Base-by-base conservation (phyloP, 805 yeast species). In the Zygoascus biomembranicola region DNA sequence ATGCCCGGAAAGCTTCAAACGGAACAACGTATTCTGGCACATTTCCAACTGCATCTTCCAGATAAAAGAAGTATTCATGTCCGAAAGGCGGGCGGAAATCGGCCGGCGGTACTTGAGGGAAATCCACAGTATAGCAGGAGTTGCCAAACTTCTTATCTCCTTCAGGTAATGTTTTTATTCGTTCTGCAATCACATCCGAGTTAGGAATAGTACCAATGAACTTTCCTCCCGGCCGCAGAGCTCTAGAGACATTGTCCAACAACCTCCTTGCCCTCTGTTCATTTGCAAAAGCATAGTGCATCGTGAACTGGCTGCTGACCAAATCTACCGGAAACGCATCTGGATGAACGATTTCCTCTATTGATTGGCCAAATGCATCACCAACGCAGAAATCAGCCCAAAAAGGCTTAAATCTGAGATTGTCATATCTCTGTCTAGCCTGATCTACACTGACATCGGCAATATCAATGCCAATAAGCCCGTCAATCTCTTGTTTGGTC, bases 1-100 rank as follows among this genome's bases (percentile, higher is more conserved):
- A 70, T 53, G 84, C 80, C 67, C 96, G 77, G 54, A 94, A 79
- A 1, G 84, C 79, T 63, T 92, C 97, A 69, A 94, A 90, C 1
- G 97, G 98, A 6, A 94, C 97, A 5, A 94, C 95, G 63, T 86
- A 94, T 65, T 94, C 99, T 0, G 98, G 98, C 23, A 94, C 97
- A 62, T 94, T 84, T 57, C 89, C 97, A 49, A 94, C 92, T 0
- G 99, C 99, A 71, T 94, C 99, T 59, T 82, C 82, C 55, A 94
- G 72, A 70, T 75, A 87, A 66, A 87, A 94, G 52, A 79, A 80
- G 68, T 94, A 94, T 62, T 80, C 76, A 67, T 90, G 86, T 0
- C 99, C 99, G 65, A 74, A 89, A 0, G 94, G 87, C 0, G 83
- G 78, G 9, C 80, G 72, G 63, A 87, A 88, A 60, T 81, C 85